Base-by-base conservation (phyloP, 2,329 filamentous ascomycete species). In the Alternaria triticimaculans region DNA sequence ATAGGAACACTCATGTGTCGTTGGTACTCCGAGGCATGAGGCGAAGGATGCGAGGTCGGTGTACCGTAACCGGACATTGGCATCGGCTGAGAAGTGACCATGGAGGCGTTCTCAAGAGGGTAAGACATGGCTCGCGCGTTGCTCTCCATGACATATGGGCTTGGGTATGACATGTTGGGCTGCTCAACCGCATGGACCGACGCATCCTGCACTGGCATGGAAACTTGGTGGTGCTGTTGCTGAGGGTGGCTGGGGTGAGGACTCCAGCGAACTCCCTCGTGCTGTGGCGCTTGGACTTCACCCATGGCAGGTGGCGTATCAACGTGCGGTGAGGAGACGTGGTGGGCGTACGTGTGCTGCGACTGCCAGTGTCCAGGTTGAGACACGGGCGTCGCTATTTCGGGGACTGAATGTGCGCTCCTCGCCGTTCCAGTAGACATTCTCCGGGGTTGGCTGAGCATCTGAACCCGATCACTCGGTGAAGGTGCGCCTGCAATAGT, bases 111-210 rank as follows among this genome's bases (percentile, higher is more conserved):
- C 62, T 81, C 79, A n/a, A 79, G 62, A 15, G 79, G 79, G 58
- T 80, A 81, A 6, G 78, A 80, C 72, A 81, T 77, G 50, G 79
- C 73, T 60, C 79, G 74, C 21, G 76, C 66, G 58, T 77, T 81
- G 60, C 73, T 73, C 57, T 81, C 80, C 69, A 81, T 65, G 15
- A 75, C 70, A 62, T 81, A 81, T 10, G 77, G 71, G 58, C 73
- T 79, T 12, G 78, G 74, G 41, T 79, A 80, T 5, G 76, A 71
- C 67, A 78, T 69, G 48, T 63, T 71, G 30, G 68, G 49, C 43
- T 70, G 67, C 44, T 79, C 76, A 6, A 76, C 72, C 3, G 77
- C 68, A 49, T 79, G 76, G 11, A 75, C 66, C 6, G 76, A 74
- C 18, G 72, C 63, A 51, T 78, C 76, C 53, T 76, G 75, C 15